Evolutionary conservation across 352 stramenopile species (phyloP), one percentile per base, ranked within the genome.

Genomic region (Pythium aquatile): DNA sequence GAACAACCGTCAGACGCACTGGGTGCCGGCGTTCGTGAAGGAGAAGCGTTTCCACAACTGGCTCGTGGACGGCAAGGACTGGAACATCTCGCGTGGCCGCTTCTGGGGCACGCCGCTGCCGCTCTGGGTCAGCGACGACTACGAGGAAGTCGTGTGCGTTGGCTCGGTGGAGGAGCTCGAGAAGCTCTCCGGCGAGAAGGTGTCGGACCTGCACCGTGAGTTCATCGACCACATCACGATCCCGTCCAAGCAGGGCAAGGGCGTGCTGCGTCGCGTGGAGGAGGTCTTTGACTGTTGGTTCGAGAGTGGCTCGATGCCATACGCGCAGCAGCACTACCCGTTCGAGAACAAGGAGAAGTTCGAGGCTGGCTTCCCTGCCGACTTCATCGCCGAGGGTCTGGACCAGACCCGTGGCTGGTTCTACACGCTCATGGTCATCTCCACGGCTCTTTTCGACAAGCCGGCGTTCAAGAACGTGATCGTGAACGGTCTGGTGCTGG

Each of bases 1-100:
- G 33, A 96, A 96, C 71, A 93, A 97, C 70, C 88, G 91, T 63
- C 66, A 83, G 55, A 95, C 86, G 33, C 78, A 91, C 74, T 95
- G 86, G 86, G 86, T 95, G 44, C 86, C 86, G 24, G 73, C 78
- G 63, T 93, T 93, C 52, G 97, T 99, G 33, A 98, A 99, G 79
- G 97, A 99, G 74, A 98, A 98, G 69, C 93, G 98, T 32, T 99
- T 99, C 78, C 97, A 99, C 83, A 99, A 99, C 78, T 99, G 98
- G 98, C 87, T 99, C 35, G 85, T 88, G 0, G 95, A 99, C 74
- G 98, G 97, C 46, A 96, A 98, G 67, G 98, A 99, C 84, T 99
- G 98, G 98, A 98, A 98, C 66, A 91, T 99, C 30, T 99, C 93
- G 53, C 86, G 97, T 55, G 98, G 98, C 58, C 89, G 98, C 39